Base-by-base conservation (phyloP, 208 protist genomes). In the Leptomonas seymouri region DNA sequence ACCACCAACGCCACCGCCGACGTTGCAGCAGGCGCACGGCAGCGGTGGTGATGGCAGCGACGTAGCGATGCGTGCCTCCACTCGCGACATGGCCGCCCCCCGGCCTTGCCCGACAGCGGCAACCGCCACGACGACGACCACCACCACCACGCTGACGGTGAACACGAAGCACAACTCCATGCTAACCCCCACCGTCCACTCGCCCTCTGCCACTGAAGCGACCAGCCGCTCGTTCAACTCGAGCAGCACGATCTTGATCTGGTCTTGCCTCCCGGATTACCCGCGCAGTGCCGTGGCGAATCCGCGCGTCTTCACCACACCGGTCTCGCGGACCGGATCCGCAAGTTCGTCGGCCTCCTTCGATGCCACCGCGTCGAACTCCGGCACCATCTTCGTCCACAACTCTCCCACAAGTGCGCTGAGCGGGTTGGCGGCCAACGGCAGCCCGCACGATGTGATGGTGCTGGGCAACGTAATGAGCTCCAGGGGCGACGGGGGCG, bases 381-480 rank as follows among this genome's bases (percentile, higher is more conserved):
- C 69, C 21, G 69, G 54, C 41, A 75, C 61, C 27, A 58, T 75
- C 12, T 62, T 56, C 20, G 41, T 64, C 18, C 69, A 68, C 57
- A 55, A 61, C 46, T 68, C 69, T 1, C 51, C 14, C 14, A 56
- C 53, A 6, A 75, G 46, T 27, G 0, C 49, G 28, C 36, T 64
- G 12, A 50, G 61, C 28, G 42, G 50, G 18, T 15, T 50, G 42
- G 31, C 44, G 3, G 48, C 56, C 15, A 50, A 42, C 28, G 49
- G 23, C 30, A 56, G 21, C 36, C 54, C 50, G 25, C 46, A 56
- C 30, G 61, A 75, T 44, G 25, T 39, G 62, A n/a, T 65, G 25
- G 15, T 65, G 60, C 23, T 64, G 0, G 58, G 16, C 45, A 27
- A 16, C 39, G 21, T 57, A 51, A 14, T 48, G 3, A 30, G 54